Evolutionary conservation across 1,139 yeast genomes (phyloP).

Genomic region (Insectozyma bohioensis): DNA sequence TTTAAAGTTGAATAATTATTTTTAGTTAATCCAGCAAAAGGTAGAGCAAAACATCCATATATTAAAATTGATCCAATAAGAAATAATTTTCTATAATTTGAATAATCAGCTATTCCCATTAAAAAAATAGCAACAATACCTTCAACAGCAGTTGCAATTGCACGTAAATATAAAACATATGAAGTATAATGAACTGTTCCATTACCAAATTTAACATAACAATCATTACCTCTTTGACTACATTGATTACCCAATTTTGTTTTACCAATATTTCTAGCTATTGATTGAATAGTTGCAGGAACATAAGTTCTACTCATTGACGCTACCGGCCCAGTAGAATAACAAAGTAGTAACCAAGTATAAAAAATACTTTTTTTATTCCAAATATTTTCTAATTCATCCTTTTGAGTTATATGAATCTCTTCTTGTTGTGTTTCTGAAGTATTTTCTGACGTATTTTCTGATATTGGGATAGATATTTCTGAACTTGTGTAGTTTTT

Average conservation of each 20-base stretch:
- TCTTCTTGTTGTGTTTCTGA: too few species aligned
- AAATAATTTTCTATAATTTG: conserved; percentile 37
- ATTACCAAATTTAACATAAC: conserved; percentile 37
- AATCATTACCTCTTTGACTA: conserved; percentile 33
- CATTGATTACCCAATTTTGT: conserved; percentile 27
- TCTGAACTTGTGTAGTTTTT: too few species aligned
- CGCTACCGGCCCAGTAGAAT: too few species aligned
- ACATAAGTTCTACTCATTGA: conserved; percentile 45
- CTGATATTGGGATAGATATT: too few species aligned
- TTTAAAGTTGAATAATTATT: conserved; percentile 21
- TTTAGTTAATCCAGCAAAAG: conserved; percentile 35
- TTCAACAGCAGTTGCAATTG: conserved; percentile 40
- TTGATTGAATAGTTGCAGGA: conserved; percentile 44
- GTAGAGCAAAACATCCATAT: conserved; percentile 38
- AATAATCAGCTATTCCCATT: conserved; percentile 46
- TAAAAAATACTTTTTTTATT: too few species aligned
- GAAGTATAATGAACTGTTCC: conserved; percentile 37
- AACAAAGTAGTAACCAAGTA: too few species aligned
- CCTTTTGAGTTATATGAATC: too few species aligned
- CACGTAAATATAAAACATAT: conserved; percentile 38
- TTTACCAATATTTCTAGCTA: conserved; percentile 34
- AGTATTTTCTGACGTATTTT: too few species aligned
- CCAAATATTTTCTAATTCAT: too few species aligned
- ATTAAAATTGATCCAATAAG: conserved; percentile 30
- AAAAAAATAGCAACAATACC: conserved; percentile 37